Evolutionary conservation across 371 early-diverging fungal species (phyloP), one percentile per base, ranked within the genome.

Genomic region (Mucor irregularis): DNA sequence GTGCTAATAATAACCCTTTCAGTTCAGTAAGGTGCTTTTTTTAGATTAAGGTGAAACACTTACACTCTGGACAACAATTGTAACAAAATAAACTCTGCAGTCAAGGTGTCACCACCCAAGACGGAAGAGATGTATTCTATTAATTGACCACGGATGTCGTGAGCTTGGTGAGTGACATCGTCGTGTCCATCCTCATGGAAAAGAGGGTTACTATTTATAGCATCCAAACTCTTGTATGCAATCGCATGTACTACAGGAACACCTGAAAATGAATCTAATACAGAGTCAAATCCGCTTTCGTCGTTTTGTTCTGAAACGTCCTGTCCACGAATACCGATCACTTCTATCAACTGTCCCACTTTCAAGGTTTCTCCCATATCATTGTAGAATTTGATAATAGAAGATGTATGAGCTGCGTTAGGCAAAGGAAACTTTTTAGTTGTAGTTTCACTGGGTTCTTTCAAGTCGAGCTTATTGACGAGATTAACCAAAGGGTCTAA

Each of bases 11-110:
- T 39, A 38, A 54, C 35, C 4, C 31, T 46, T 29, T 34, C 49
- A 31, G 42, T 48, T 59, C 14, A 35, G 34, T 13, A 50, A 9
- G 5, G 19, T 46, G 11, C 22, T 49, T 37, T 42, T 14, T 26
- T 35, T 38, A 7, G 14, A 44, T 5, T 25, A 26, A 0, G 4
- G 2, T 10, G 28, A 42, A 24, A 30, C 14, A 66, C 78, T 62
- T 79, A 85, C 85, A 83, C 70, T 66, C 81, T 64, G 3, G 87
- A 78, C 16, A 87, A 50, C 6, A 84, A 62, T 34, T 83, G 83
- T 6, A 85, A 66, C 14, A 87, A 66, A 7, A 87, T 69, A 39
- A 76, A 76, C 59, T 87, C 87, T 3, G 87, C 83, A 11, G 71
- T 80, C 25, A 87, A 55, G 3, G 42, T 47, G 62, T 87, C 87